phyloP scores from a whole-genome alignment of 371 early-diverging fungal species.

The Apophysomyces sp. region DNA sequence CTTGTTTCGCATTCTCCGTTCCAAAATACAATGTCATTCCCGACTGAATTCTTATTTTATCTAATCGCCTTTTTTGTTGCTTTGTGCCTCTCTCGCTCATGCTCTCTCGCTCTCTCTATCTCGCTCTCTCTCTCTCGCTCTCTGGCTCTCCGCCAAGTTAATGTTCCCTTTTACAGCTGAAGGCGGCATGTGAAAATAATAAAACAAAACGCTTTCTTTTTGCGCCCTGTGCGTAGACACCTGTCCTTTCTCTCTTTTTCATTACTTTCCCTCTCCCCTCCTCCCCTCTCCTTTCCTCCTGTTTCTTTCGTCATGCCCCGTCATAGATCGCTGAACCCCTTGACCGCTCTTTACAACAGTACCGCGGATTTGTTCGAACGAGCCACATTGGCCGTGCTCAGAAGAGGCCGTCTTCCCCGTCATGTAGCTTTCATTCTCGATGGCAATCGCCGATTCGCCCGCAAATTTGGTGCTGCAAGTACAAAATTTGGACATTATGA shows the following conservation, averaged over 20 bases:
- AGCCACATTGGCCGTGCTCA: slow-evolving; percentile 44
- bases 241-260: background rate
- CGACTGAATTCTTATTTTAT: too few species aligned
- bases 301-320: background rate
- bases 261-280: background rate
- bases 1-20: too few species aligned
- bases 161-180: background rate
- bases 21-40: too few species aligned
- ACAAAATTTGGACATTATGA: slow-evolving; percentile 75
- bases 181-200: background rate
- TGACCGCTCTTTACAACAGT: background rate
- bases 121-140: background rate
- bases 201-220: background rate
- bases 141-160: background rate
- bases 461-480: slow-evolving; percentile 47
- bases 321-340: background rate
- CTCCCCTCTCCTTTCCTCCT: background rate
- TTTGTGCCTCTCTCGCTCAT: background rate
- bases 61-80: background rate
- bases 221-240: slow-evolving; percentile 1
- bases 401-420: slow-evolving; percentile 84
- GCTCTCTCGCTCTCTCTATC: too few species aligned
- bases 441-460: slow-evolving; percentile 96
- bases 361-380: slow-evolving; percentile 8
- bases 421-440: slow-evolving; percentile 99